Evolutionary conservation across 2,329 filamentous ascomycete species (phyloP), one percentile per base, ranked within the genome.

Genomic region (Verticillium klebahnii): DNA sequence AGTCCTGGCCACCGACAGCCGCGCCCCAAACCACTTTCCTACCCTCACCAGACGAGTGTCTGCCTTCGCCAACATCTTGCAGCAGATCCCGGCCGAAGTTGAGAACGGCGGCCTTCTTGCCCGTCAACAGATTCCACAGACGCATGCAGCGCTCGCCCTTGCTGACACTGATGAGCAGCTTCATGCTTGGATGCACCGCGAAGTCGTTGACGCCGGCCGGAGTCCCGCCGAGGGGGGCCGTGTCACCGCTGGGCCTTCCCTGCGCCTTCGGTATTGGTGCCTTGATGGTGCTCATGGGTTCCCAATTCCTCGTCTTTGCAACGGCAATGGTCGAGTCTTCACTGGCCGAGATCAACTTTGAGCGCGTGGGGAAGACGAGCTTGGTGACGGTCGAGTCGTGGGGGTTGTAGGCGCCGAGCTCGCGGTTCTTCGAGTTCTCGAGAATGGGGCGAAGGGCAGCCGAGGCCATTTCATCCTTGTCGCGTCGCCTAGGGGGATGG

Each of bases 111-210:
- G 93, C 93, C 78, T 97, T 97, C 79, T 94, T 96, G 17, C 93
- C 95, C 2, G 94, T 98, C 67, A 98, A 93, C 66, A 99, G 75
- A 71, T 99, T 98, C 95, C 95, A 99, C 66, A 98, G 76, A 66
- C 95, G 82, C 91, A 99, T 96, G 71, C 89, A 92, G 66, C 87
- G 88, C 78, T 99, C 95, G 66, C 93, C 93, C 69, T 89, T 92
- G 67, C 92, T 90, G 9, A 98, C 93, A 68, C 87, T 96, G 63
- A 99, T 87, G 91, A 98, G 97, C 58, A 99, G 81, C 78, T 97
- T 98, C 85, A 96, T 92, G 74, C 91, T 96, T 0, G 95, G 94
- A 73, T 99, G 95, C 31, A 99, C 90, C 2, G 94, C 92, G 74
- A 99, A 96, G 73, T 93, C 91, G 73, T 97, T 98, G 67, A 98